phyloP scores from a whole-genome alignment of 192 early-diverging fungal species.

The Linnemannia zychae region DNA sequence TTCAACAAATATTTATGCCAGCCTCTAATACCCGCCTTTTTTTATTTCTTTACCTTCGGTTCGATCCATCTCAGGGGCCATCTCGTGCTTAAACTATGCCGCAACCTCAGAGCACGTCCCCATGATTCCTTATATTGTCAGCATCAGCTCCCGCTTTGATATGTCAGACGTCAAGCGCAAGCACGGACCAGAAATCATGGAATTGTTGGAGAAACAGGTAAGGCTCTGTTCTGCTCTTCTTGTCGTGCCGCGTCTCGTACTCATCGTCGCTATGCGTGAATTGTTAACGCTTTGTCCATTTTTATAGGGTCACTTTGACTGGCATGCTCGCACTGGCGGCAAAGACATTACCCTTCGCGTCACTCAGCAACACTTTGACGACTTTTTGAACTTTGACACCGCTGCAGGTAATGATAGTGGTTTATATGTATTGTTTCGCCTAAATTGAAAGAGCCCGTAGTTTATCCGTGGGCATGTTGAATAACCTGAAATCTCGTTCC shows the following conservation, averaged over 20 bases:
- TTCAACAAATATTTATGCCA: not conserved
- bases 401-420: constrained; percentile 23
- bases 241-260: not conserved
- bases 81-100: constrained; percentile 44
- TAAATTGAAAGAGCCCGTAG: not conserved
- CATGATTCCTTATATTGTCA: constrained; percentile 48
- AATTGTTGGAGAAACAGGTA: constrained; percentile 44
- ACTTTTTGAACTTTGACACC: constrained; percentile 51
- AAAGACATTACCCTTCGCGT: constrained; percentile 45
- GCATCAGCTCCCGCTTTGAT: constrained; percentile 43
- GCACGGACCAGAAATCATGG: constrained; percentile 44
- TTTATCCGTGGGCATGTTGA: not conserved
- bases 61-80: constrained; percentile 26
- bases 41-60: not conserved
- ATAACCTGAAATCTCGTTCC: not conserved
- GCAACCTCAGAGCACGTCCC: constrained; percentile 39
- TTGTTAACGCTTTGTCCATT: not conserved
- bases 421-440: not conserved
- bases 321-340: constrained; percentile 38
- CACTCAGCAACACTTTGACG: constrained; percentile 39
- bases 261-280: not conserved
- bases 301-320: constrained; percentile 52
- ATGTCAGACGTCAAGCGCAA: constrained; percentile 48
- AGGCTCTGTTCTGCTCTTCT: not conserved
- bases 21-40: not conserved